Evolutionary conservation across 169 alveolate genomes (phyloP).

Genomic region (Perkinsus chesapeaki): DNA sequence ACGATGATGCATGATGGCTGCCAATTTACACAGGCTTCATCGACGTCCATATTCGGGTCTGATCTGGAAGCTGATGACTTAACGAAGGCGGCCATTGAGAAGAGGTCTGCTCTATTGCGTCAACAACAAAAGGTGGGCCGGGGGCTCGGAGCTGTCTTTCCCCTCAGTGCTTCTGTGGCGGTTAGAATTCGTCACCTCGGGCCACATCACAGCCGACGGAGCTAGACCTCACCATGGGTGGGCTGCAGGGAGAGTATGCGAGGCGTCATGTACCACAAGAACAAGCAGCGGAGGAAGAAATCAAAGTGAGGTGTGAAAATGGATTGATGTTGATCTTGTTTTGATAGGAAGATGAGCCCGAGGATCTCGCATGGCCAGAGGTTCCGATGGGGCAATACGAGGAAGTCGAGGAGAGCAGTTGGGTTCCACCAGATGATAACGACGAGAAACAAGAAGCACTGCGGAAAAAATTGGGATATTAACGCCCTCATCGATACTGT

Average conservation of each 20-base stretch:
- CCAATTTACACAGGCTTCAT: not conserved
- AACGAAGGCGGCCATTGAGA: not conserved
- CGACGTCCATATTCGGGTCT: not conserved
- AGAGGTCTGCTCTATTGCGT: not conserved
- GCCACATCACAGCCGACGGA: too few relatives aligned
- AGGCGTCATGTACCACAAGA: too few relatives aligned
- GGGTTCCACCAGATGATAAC: not conserved
- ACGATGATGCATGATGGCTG: not conserved
- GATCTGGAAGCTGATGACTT: not conserved
- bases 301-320: too few relatives aligned
- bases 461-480: not conserved
- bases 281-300: too few relatives aligned
- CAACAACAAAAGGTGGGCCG: not conserved
- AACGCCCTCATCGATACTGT: not conserved
- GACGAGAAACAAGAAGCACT: not conserved
- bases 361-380: not conserved
- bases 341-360: not conserved
- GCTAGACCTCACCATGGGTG: too few relatives aligned
- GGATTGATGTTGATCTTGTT: too few relatives aligned
- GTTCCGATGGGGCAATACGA: not conserved
- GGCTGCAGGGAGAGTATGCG: too few relatives aligned
- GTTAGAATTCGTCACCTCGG: too few relatives aligned
- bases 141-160: too few relatives aligned
- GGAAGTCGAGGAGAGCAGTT: not conserved
- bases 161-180: too few relatives aligned